Base-by-base conservation (phyloP, 495 filamentous ascomycete genomes). In the Gamarada debralockiae region DNA sequence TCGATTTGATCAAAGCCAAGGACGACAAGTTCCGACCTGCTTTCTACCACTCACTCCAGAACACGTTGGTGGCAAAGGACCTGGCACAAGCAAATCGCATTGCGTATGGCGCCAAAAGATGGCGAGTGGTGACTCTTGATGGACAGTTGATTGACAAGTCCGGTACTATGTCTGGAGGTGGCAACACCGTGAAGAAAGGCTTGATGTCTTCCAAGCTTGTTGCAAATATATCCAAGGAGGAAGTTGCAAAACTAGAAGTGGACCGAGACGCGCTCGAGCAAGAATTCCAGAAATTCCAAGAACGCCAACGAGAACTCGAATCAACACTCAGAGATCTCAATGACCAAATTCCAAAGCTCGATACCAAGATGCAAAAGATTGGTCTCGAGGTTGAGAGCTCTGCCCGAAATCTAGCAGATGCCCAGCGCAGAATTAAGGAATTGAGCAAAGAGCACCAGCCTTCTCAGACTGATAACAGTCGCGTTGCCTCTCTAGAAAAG, bases 91-190 rank as follows among this genome's bases (percentile, higher is more conserved):
- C 93, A 2, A 97, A 97, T 64, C 83, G 92, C 20, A 96, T 98
- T 54, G 95, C 93, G 20, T 97, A 97, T 60, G 93, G 93, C 41
- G 87, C 86, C 36, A 85, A 79, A 64, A 76, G 95, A 58, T 97
- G 93, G 92, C 82, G 93, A 59, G 95, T 98, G 2, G 93, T 98
- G 21, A 97, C 95, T 0, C 80, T 97, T 23, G 87, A 92, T 60
- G 93, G 93, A 17, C 90, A 96, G 62, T 79, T 98, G 42, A 97
- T 98, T 52, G 93, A 98, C 68, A 92, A 90, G 58, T 95, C 90
- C 2, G 93, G 93, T 72, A 97, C 93, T 8, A 97, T 98, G 95
- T 95, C 87, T 56, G 93, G 93, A 72, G 93, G 93, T 75, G 93
- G 93, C 37, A 90, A 78, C 31, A 89, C 85, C 31, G 86, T 91